phyloP scores from a whole-genome alignment of 2,329 filamentous ascomycete species.

The Diaporthe destruens region DNA sequence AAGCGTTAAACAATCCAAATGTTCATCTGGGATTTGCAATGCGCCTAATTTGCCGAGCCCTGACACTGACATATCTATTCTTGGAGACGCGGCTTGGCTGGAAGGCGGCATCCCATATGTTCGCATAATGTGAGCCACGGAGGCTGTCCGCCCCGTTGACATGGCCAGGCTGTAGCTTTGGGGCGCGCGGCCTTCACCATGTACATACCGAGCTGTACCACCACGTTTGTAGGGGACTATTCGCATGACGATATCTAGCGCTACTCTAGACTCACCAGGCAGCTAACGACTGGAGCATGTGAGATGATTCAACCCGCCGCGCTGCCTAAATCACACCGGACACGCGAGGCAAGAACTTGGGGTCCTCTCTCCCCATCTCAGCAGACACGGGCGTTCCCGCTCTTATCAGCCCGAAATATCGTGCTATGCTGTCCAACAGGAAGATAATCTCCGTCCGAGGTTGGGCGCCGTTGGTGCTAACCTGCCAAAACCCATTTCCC shows the following conservation, averaged over 20 bases:
- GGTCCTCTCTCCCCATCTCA: constrained; percentile 3
- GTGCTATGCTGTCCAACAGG: not conserved
- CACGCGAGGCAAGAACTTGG: constrained; percentile 2
- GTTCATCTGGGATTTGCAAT: constrained; percentile 3
- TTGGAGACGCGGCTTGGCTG: not conserved
- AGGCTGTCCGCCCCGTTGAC: constrained; percentile 5
- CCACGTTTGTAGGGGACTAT: not conserved
- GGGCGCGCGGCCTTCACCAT: constrained; percentile 12
- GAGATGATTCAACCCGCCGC: constrained; percentile 20
- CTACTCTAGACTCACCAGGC: not conserved
- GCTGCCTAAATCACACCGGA: constrained; percentile 13
- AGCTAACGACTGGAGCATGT: constrained; percentile 4
- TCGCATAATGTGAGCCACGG: constrained; percentile 19
- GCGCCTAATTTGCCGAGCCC: constrained; percentile 8
- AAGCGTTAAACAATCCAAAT: constrained; percentile 70
- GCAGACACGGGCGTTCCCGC: constrained; percentile 15
- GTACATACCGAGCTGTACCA: constrained; percentile 25
- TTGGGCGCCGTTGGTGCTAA: constrained; percentile 34
- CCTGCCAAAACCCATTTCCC: constrained; percentile 3
- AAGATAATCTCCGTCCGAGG: constrained; percentile 24
- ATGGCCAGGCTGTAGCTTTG: not conserved
- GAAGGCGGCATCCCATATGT: constrained; percentile 10
- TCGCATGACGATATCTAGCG: constrained; percentile 6
- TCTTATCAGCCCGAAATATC: constrained; percentile 15
- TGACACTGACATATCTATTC: constrained; percentile 24